A percentile compares a stretch with the other conserved stretches of the same genome.
Conservation (phyloP, 179 eudicot genomes). For the Silene vulgaris region DNA sequence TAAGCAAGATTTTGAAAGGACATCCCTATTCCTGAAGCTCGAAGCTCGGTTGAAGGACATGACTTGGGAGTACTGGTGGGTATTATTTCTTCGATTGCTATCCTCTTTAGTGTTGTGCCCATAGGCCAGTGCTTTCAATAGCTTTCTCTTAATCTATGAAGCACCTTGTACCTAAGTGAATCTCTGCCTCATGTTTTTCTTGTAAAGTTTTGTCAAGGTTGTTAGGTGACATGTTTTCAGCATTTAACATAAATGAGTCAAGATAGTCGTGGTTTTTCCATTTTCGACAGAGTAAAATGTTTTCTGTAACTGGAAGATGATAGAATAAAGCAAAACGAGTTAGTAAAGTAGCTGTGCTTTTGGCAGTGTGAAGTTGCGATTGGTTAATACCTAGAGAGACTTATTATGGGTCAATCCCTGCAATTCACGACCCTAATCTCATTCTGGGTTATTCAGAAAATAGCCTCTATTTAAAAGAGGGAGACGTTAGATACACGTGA, state of each 20-base stretch:
- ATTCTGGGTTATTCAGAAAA: background rate
- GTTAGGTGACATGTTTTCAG: background rate
- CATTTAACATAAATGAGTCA: background rate
- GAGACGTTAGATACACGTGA: background rate
- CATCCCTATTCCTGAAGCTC: constrained; percentile 80
- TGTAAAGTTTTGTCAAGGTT: background rate
- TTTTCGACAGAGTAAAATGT: background rate
- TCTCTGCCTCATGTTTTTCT: background rate
- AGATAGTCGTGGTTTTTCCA: background rate
- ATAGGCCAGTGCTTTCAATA: background rate
- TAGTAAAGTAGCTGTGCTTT: background rate
- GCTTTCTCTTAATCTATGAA: background rate
- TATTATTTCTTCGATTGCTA: constrained; percentile 7
- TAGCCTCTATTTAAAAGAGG: background rate
- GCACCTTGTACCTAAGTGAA: background rate
- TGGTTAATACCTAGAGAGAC: background rate
- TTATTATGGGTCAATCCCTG: background rate
- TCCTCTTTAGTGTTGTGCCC: constrained; percentile 10
- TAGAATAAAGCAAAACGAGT: too few relatives aligned
- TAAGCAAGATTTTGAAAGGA: constrained; percentile 96
- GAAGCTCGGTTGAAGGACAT: constrained; percentile 77
- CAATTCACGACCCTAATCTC: background rate
- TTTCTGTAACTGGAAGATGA: background rate
- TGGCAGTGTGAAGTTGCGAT: background rate
- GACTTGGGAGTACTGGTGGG: constrained; percentile 95